Percentiles rank a stretch among this genome's conserved stretches.
Conservation (phyloP, 208 protist species). For the Lotmaria passim region DNA sequence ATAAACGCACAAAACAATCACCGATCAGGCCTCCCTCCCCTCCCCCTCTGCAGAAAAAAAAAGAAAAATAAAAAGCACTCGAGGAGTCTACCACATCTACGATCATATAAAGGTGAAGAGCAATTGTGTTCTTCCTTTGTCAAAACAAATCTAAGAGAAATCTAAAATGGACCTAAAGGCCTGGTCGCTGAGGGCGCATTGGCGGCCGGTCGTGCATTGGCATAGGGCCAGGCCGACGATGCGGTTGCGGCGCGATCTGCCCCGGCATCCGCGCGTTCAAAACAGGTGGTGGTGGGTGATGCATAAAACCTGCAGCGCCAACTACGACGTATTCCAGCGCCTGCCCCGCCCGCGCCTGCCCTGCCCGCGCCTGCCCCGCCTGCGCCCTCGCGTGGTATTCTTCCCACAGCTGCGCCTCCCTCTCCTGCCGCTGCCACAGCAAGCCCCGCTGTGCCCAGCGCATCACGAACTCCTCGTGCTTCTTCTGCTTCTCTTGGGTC, state of each 20-base stretch:
- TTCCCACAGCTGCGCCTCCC: constrained; percentile 29
- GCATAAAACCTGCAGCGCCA: too few relatives aligned
- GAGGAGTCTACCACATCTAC: too few relatives aligned
- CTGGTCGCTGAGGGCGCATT: background rate
- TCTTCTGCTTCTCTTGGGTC: constrained; percentile 20
- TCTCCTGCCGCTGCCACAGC: constrained; percentile 34
- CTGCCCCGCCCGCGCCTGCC: too few relatives aligned
- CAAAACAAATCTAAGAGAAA: background rate
- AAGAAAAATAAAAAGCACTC: constrained; percentile 6
- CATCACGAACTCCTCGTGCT: constrained; percentile 20
- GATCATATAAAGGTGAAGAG: too few relatives aligned
- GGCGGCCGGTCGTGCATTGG: background rate
- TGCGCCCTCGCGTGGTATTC: constrained; percentile 5
- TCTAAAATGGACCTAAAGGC: background rate
- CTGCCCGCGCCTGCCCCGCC: background rate
- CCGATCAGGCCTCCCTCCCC: too few relatives aligned
- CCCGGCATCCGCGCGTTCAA: too few relatives aligned
- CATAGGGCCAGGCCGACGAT: background rate
- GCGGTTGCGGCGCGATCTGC: background rate
- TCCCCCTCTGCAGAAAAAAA: too few relatives aligned
- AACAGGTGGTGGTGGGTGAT: too few relatives aligned
- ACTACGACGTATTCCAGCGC: too few relatives aligned
- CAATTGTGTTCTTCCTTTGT: too few relatives aligned
- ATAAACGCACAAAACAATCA: constrained; percentile 1
- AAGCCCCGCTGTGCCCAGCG: constrained; percentile 40